A percentile compares a stretch with the other conserved stretches of the same genome.
Conservation (phyloP, 768 basidiomycete species). For the Piloderma croceum region DNA sequence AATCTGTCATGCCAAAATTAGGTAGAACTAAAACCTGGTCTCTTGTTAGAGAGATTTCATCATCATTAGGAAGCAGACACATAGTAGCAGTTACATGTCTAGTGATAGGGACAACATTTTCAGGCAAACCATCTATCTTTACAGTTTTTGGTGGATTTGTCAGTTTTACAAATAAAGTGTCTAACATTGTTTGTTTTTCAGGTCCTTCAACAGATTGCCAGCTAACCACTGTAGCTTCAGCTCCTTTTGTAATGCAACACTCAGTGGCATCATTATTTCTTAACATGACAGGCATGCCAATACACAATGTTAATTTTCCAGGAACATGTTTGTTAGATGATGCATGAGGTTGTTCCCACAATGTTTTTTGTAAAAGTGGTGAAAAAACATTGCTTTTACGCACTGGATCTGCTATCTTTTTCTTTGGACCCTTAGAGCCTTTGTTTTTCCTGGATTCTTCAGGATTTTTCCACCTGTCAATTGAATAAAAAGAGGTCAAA, state of each 20-base stretch:
- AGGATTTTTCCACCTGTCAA: no score
- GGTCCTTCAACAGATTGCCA: slow-evolving; percentile 20
- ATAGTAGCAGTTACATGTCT: slow-evolving; percentile 2
- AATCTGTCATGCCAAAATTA: slow-evolving; percentile 33
- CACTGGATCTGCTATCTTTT: not conserved
- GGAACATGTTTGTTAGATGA: slow-evolving; percentile 17
- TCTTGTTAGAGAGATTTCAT: slow-evolving; percentile 9
- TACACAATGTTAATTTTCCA: slow-evolving; percentile 24
- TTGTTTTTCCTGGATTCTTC: slow-evolving; percentile 10
- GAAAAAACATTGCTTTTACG: slow-evolving; percentile 3
- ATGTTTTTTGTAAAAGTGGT: slow-evolving; percentile 7
- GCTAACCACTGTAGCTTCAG: slow-evolving; percentile 25
- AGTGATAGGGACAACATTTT: slow-evolving; percentile 27
- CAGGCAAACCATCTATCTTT: slow-evolving; percentile 21
- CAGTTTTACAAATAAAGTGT: slow-evolving; percentile 27
- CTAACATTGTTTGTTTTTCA: slow-evolving; percentile 18
- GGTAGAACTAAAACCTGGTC: no score
- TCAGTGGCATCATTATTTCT: no score
- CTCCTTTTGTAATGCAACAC: no score
- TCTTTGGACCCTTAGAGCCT: slow-evolving; percentile 15
- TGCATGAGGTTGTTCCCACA: slow-evolving; percentile 20
- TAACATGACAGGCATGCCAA: slow-evolving; percentile 30
- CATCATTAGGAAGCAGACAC: slow-evolving; percentile 14
- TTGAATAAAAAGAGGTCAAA: slow-evolving; percentile 23
- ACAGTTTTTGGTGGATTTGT: slow-evolving; percentile 18